phyloP scores from a whole-genome alignment of 2,329 filamentous ascomycete genomes.

The Corynespora cassiicola region DNA sequence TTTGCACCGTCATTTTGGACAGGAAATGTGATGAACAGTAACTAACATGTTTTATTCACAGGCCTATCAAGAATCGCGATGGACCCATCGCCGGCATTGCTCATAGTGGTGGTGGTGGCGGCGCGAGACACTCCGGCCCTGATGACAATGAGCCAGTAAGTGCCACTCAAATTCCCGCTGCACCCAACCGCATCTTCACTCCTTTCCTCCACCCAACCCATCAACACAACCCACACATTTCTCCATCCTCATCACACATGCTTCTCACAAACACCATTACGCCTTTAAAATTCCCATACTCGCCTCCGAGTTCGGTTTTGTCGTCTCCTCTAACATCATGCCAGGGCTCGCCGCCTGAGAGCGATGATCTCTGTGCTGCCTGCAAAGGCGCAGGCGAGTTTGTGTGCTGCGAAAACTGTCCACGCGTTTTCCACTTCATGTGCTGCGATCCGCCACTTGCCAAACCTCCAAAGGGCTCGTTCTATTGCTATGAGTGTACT shows the following conservation, averaged over 20 bases:
- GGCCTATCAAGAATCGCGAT: conserved; percentile 78
- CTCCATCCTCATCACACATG: conserved; percentile 40
- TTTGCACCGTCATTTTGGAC: conserved; percentile 25
- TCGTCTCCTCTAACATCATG: conserved; percentile 49
- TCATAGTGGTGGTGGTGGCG: conserved; percentile 60
- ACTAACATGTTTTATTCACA: conserved; percentile 50
- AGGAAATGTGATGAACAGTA: conserved; percentile 27
- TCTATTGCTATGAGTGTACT: conserved; percentile 73
- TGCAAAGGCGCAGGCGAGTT: conserved; percentile 85
- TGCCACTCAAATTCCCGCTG: conserved; percentile 50
- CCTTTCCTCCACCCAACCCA: conserved; percentile 43
- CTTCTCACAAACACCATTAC: conserved; percentile 34
- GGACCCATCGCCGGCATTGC: conserved; percentile 73
- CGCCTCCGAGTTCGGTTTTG: conserved; percentile 41
- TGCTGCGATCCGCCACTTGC: conserved; percentile 79
- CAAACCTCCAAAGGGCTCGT: conserved; percentile 52
- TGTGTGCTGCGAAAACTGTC: conserved; percentile 92
- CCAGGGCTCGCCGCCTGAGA: conserved; percentile 60
- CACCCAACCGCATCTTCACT: conserved; percentile 49
- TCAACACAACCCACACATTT: conserved; percentile 32
- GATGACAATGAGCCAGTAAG: conserved; percentile 64
- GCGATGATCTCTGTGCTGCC: conserved; percentile 88
- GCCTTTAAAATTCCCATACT: conserved; percentile 40
- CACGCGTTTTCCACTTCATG: conserved; percentile 85
- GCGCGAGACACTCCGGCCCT: conserved; percentile 66